phyloP scores from a whole-genome alignment of 495 filamentous ascomycete species.

The Penicillium alfredii region DNA sequence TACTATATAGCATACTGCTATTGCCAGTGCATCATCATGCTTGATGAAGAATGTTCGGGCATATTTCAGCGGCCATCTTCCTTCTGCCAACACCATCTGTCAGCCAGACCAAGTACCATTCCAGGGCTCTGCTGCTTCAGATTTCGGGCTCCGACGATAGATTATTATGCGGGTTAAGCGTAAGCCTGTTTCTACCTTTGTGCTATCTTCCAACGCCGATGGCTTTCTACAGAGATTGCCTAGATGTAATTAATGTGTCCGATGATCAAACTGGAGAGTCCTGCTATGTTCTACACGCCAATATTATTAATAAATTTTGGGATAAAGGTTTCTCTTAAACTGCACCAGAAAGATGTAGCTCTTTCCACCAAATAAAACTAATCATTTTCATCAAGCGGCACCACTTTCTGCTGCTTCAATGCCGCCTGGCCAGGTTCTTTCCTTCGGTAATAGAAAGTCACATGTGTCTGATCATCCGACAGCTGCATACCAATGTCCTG shows the following conservation, averaged over 20 bases:
- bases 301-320: too few relatives aligned
- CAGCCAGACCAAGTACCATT: not conserved
- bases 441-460: constrained; percentile 4
- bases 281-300: too few relatives aligned
- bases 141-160: too few relatives aligned
- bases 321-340: too few relatives aligned
- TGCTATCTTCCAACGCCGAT: too few relatives aligned
- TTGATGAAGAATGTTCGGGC: not conserved
- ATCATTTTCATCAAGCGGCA: not conserved
- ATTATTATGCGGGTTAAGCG: too few relatives aligned
- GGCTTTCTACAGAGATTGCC: too few relatives aligned
- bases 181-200: not conserved
- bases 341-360: too few relatives aligned
- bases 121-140: too few relatives aligned
- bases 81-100: not conserved
- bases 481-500: not conserved
- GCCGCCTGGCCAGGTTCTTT: constrained; percentile 1
- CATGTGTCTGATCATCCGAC: constrained; percentile 7
- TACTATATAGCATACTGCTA: not conserved
- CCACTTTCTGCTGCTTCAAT: not conserved
- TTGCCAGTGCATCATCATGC: not conserved
- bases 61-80: not conserved
- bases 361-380: too few relatives aligned
- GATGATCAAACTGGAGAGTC: too few relatives aligned
- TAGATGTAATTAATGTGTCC: too few relatives aligned